Conservation (phyloP, 2,329 filamentous ascomycete genomes). For the Epichloe coenophiala region DNA sequence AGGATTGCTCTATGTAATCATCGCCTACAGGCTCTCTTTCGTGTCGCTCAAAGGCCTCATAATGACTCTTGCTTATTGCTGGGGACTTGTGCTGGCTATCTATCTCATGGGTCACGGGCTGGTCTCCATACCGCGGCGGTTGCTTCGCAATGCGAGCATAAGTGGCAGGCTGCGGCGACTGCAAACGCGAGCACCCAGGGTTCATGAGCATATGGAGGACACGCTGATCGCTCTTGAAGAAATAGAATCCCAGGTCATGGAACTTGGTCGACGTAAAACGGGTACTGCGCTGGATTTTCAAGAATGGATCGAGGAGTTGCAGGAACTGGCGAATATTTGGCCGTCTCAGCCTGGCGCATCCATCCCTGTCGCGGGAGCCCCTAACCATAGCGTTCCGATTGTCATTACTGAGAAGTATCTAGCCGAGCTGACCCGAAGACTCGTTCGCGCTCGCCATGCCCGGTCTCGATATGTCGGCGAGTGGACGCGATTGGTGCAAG, state of each 20-base stretch:
- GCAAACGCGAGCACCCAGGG: conserved; percentile 63
- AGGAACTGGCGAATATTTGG: conserved; percentile 58
- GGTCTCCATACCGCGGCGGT: conserved; percentile 71
- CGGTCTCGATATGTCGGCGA: conserved; percentile 72
- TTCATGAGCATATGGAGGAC: conserved; percentile 81
- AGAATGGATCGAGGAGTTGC: conserved; percentile 93
- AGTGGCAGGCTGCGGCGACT: conserved; percentile 60
- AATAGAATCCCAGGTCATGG: conserved; percentile 65
- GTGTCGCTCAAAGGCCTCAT: conserved; percentile 67
- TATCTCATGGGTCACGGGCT: conserved; percentile 97
- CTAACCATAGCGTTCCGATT: conserved; percentile 46
- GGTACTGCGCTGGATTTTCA: conserved; percentile 62
- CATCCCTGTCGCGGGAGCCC: conserved; percentile 27
- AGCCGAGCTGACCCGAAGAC: conserved; percentile 71
- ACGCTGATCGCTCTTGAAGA: conserved; percentile 67
- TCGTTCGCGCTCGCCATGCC: conserved; percentile 71
- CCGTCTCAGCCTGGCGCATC: conserved; percentile 40
- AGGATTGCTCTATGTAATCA: conserved; percentile 71
- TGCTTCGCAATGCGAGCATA: conserved; percentile 69
- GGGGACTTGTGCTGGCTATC: conserved; percentile 82
- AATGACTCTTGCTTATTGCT: conserved; percentile 91
- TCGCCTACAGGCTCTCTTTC: conserved; percentile 61
- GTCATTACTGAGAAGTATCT: conserved; percentile 90
- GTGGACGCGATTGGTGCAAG: conserved; percentile 67
- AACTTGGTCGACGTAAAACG: conserved; percentile 68